Conservation (phyloP, 192 early-diverging fungal species). For the Backusella morwellensis region DNA sequence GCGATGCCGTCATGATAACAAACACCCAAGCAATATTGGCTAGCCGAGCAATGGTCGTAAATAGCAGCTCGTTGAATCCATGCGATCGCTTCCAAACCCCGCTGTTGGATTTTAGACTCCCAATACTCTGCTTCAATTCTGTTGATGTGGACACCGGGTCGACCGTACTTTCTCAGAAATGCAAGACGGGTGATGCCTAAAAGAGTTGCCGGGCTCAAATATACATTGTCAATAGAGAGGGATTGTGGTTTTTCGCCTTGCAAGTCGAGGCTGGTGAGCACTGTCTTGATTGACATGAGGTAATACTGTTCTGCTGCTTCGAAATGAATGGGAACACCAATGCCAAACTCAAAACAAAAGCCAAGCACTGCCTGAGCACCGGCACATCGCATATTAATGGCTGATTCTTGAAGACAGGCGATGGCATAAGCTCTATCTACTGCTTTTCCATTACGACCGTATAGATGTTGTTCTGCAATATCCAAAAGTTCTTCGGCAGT, state of each 20-base stretch:
- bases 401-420: conserved; percentile 31
- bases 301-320: conserved; percentile 67
- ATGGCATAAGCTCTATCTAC: conserved; percentile 14
- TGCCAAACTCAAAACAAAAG: conserved; percentile 85
- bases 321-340: conserved; percentile 66
- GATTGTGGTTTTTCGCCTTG: background rate
- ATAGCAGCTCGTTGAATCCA: conserved; percentile 68
- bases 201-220: conserved; percentile 40
- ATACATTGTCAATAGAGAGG: background rate
- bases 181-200: conserved; percentile 66
- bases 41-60: conserved; percentile 49
- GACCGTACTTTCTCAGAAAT: conserved; percentile 78
- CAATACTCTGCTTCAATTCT: conserved; percentile 79
- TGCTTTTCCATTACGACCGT: conserved; percentile 23
- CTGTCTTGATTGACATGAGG: conserved; percentile 48
- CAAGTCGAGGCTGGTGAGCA: background rate
- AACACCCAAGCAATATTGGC: conserved; percentile 68
- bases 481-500: conserved; percentile 15
- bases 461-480: conserved; percentile 21
- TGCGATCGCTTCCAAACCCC: conserved; percentile 51
- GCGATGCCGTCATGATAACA: conserved; percentile 83
- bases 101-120: conserved; percentile 57
- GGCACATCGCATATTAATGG: conserved; percentile 32
- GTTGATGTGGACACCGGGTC: conserved; percentile 75
- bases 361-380: conserved; percentile 68